Conservation (phyloP, 108 stramenopile genomes). For the Fragilaria crotonensis region DNA sequence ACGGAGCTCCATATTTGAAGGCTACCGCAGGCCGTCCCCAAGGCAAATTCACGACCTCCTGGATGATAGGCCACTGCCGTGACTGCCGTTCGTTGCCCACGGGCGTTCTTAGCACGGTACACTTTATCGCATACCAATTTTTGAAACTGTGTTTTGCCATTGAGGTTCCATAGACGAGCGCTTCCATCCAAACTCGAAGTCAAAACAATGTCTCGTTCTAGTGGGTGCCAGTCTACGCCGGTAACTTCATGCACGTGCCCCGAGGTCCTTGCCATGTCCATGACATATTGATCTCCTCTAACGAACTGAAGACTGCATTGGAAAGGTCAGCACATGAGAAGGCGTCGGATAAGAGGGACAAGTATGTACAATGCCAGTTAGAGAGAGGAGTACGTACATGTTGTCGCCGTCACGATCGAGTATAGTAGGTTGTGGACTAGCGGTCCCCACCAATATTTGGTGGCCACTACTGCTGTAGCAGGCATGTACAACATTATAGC, state of each 20-base stretch:
- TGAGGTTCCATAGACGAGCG: conserved; percentile 79
- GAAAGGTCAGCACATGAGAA: neutral
- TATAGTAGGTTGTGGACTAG: conserved; percentile 71
- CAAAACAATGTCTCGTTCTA: conserved; percentile 63
- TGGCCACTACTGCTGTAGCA: conserved; percentile 55
- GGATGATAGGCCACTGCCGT: conserved; percentile 47
- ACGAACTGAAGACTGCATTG: conserved; percentile 41
- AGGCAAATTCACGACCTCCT: conserved; percentile 51
- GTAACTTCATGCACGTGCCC: conserved; percentile 83
- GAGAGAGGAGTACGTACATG: conserved; percentile 20
- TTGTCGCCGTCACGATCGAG: conserved; percentile 74
- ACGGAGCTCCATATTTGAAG: conserved; percentile 72
- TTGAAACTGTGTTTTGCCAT: conserved; percentile 69
- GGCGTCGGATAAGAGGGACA: neutral
- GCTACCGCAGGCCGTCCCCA: conserved; percentile 77
- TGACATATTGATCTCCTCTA: conserved; percentile 84
- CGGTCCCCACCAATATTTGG: conserved; percentile 69
- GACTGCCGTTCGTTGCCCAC: conserved; percentile 51
- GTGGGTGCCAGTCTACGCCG: conserved; percentile 81
- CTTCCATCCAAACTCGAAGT: conserved; percentile 79
- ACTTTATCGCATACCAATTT: conserved; percentile 74
- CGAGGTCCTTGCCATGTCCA: conserved; percentile 69
- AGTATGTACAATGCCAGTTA: too few species aligned
- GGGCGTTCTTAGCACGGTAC: conserved; percentile 42
- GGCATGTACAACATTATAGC: conserved; percentile 22